Conservation (phyloP, 1,139 yeast species). For the Meyerozyma sp. region DNA sequence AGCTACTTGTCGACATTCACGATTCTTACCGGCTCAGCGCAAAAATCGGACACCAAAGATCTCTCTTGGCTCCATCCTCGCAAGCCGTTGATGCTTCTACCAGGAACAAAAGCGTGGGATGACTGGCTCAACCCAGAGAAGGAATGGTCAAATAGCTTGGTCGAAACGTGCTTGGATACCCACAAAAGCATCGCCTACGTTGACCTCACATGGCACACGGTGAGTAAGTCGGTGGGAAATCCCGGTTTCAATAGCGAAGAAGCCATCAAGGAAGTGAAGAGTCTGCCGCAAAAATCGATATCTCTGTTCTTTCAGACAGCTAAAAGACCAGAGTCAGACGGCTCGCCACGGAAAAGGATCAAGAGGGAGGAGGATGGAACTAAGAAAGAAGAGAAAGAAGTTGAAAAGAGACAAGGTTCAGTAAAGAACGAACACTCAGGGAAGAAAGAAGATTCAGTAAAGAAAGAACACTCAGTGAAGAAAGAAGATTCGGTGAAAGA, state of each 20-base stretch:
- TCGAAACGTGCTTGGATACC: conserved; percentile 34
- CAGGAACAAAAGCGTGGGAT: conserved; percentile 51
- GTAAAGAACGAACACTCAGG: neutral
- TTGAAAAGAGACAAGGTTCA: neutral
- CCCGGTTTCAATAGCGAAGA: conserved; percentile 16
- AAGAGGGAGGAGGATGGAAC: conserved; percentile 1
- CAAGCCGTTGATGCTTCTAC: conserved; percentile 68
- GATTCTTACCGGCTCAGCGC: conserved; percentile 69
- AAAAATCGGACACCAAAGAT: conserved; percentile 33
- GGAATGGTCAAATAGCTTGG: conserved; percentile 30
- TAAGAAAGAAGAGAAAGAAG: neutral
- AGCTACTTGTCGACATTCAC: conserved; percentile 51
- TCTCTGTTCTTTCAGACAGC: conserved; percentile 22
- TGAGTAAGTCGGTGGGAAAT: conserved; percentile 62
- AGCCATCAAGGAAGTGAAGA: neutral
- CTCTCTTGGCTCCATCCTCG: conserved; percentile 69
- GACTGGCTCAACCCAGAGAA: conserved; percentile 55
- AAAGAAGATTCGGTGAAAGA: neutral
- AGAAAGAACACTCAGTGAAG: neutral
- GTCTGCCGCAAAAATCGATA: conserved; percentile 18
- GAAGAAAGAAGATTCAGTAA: neutral
- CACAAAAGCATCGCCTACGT: conserved; percentile 35
- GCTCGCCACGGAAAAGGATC: conserved; percentile 2
- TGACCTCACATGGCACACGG: conserved; percentile 48
- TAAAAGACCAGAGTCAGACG: conserved; percentile 3